Evolutionary conservation across 2,329 filamentous ascomycete species (phyloP).

Genomic region (Hypoxylon sp.): DNA sequence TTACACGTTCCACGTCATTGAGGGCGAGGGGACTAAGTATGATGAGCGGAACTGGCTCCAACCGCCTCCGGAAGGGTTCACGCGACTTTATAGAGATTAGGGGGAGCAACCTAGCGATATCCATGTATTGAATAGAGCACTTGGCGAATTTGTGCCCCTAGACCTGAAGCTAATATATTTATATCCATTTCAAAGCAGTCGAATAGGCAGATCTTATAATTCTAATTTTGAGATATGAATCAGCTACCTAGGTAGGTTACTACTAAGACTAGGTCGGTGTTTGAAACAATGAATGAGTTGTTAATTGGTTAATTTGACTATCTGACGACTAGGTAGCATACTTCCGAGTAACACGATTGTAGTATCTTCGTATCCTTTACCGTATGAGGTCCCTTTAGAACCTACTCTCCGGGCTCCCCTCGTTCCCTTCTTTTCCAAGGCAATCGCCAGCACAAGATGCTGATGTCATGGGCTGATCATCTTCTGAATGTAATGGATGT

Average conservation of each 20-base stretch:
- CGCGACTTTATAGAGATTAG: constrained; percentile 67
- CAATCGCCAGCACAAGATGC: neutral
- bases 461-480: neutral
- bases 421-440: neutral
- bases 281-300: neutral
- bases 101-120: neutral
- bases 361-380: neutral
- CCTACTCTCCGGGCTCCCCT: neutral
- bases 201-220: neutral
- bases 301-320: neutral
- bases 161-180: neutral
- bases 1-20: constrained; percentile 98
- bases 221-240: neutral
- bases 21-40: constrained; percentile 80
- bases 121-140: constrained; percentile 5
- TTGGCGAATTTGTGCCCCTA: neutral
- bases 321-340: neutral
- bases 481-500: neutral
- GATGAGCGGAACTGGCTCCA: constrained; percentile 95
- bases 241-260: neutral
- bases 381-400: neutral
- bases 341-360: too few relatives aligned
- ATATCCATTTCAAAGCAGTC: neutral
- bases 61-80: constrained; percentile 85
- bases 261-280: too few relatives aligned